phyloP scores from a whole-genome alignment of 2,329 filamentous ascomycete genomes.

The Fusarium chuoi region DNA sequence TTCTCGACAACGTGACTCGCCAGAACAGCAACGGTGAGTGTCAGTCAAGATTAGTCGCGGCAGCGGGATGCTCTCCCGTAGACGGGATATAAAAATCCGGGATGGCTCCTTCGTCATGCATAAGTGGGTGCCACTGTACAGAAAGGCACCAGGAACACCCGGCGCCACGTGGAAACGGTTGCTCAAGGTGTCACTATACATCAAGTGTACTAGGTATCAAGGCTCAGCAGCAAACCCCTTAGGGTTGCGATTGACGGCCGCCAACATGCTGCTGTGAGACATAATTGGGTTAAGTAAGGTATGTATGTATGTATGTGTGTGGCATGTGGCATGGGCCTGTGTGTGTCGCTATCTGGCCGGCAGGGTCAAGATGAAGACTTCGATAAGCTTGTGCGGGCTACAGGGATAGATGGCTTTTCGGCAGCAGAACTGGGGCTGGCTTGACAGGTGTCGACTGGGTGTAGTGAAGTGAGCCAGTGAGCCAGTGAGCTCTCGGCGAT shows the following conservation, averaged over 20 bases:
- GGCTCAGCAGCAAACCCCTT: slow-evolving; percentile 5
- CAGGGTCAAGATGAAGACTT: slow-evolving; percentile 31
- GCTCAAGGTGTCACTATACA: slow-evolving; percentile 30
- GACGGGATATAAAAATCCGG: slow-evolving; percentile 29
- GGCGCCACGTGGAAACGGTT: slow-evolving; percentile 41
- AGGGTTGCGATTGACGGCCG: slow-evolving; percentile 8
- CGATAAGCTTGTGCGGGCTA: slow-evolving; percentile 36
- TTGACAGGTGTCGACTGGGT: slow-evolving; percentile 14
- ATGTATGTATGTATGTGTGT: background rate
- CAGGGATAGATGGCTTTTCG: slow-evolving; percentile 26
- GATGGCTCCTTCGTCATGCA: slow-evolving; percentile 22
- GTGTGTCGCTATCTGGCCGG: slow-evolving; percentile 16
- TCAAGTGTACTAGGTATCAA: slow-evolving; percentile 24
- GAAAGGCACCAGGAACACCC: slow-evolving; percentile 28
- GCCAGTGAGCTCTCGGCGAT: slow-evolving; percentile 39
- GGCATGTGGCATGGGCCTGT: slow-evolving; percentile 27
- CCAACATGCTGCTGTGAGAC: slow-evolving; percentile 33
- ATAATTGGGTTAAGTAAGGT: slow-evolving; percentile 6
- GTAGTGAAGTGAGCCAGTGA: slow-evolving; percentile 33
- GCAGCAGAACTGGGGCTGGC: slow-evolving; percentile 21
- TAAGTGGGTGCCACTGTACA: slow-evolving; percentile 36
- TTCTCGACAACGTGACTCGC: background rate
- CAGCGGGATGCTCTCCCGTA: slow-evolving; percentile 28
- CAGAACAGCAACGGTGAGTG: slow-evolving; percentile 1
- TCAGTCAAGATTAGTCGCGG: slow-evolving; percentile 14